phyloP scores from a whole-genome alignment of 108 stramenopile genomes.

The Nitzschia sp. region DNA sequence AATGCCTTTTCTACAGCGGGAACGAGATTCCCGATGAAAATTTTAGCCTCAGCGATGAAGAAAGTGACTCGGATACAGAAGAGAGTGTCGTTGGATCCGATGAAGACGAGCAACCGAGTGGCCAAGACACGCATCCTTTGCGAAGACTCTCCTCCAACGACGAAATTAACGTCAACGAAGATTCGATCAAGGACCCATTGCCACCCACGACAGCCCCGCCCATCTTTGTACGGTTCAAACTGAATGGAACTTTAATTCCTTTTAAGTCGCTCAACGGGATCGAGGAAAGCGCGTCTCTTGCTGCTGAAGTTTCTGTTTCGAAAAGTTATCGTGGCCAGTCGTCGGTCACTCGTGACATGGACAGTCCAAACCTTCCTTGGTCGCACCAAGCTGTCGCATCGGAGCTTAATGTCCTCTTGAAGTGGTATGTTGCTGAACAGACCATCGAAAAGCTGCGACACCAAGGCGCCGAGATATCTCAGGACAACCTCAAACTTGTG shows the following conservation, averaged over 20 bases:
- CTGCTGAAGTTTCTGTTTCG: constrained; percentile 40
- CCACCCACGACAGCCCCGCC: constrained; percentile 22
- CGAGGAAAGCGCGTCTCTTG: constrained; percentile 43
- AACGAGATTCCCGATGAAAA: not conserved
- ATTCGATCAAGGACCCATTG: not conserved
- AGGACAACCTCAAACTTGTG: constrained; percentile 46
- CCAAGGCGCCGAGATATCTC: constrained; percentile 32
- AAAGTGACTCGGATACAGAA: not conserved
- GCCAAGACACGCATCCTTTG: not conserved
- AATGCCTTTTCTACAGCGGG: constrained; percentile 51
- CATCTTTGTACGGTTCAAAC: constrained; percentile 54
- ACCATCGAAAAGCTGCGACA: constrained; percentile 60
- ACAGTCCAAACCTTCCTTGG: constrained; percentile 11
- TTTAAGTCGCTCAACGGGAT: constrained; percentile 38
- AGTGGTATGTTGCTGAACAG: constrained; percentile 65
- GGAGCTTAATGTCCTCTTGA: constrained; percentile 45
- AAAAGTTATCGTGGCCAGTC: not conserved
- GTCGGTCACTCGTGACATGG: not conserved
- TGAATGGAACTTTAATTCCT: constrained; percentile 39
- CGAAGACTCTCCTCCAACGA: not conserved
- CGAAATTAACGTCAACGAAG: not conserved
- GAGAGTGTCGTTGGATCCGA: not conserved
- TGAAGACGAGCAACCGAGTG: not conserved
- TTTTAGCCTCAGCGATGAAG: constrained; percentile 5
- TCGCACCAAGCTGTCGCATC: constrained; percentile 40